Base-by-base conservation (phyloP, 176 grass and related monocot genomes). In the Oryza officinalis region DNA sequence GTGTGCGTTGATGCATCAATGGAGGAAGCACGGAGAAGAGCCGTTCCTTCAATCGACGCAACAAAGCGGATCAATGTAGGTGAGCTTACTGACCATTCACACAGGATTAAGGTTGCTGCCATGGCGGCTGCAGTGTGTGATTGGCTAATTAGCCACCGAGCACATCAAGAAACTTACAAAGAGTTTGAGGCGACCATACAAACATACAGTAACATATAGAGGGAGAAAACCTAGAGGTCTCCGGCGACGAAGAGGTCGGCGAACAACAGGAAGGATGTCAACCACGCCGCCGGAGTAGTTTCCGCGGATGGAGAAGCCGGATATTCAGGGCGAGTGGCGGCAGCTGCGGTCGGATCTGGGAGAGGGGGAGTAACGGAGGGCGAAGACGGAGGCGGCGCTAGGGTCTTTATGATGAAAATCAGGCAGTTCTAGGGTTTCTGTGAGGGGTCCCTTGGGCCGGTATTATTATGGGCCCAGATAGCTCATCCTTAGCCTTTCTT, bases 11-110 rank as follows among this genome's bases (percentile, higher is more conserved):
- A 81, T 81, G 81, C 20, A 57, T 72, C 71, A n/a, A 41, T 46
- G 40, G 60, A 86, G 64, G 76, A 72, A 77, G 44, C 65, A 77
- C 44, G 6, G 18, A 8, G 11, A 38, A 81, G 6, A 71, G 71
- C 27, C 23, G 10, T 88, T 57, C 89, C 72, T 91, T 30, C 54
- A 40, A 67, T 30, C 64, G 72, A 81, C 73, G 76, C 59, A 78
- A 85, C 57, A 91, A 85, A 67, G 49, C 81, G 27, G 81, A 37
- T 88, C 20, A 20, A 63, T 91, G 35, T 88, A 63, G 89, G 85
- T 91, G 77, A 46, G 81, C 81, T 91, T 67, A 88, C 85, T 91
- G 85, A 91, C 85, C 89, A 91, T 85, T 84, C 86, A 91, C 89
- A 88, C 85, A 85, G 78, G 75, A 17, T 61, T 61, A 61, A n/a